These are phyloP conservation scores for Fusarium burgessii DNA, from an alignment of 2,329 filamentous ascomycete species.

Conservation along the genomic window DNA sequence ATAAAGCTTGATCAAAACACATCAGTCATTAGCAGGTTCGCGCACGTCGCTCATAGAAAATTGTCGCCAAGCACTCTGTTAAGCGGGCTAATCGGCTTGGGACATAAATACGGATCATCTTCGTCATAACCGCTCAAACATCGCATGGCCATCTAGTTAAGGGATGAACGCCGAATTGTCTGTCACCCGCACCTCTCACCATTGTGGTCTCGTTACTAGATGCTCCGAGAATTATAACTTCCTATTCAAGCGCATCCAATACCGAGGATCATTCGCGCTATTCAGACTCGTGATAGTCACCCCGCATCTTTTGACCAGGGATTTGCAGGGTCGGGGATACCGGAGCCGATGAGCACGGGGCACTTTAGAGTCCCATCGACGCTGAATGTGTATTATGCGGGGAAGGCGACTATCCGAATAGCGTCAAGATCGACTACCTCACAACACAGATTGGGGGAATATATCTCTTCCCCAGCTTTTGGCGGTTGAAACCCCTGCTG, in stretches of 20 bases:
- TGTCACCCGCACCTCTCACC: not conserved
- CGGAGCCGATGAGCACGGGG: conserved; percentile 15
- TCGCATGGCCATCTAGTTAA: fast-evolving
- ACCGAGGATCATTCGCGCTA: not conserved
- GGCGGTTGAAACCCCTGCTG: not conserved
- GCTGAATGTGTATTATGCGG: not conserved
- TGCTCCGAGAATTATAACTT: not conserved
- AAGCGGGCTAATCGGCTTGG: conserved; percentile 16
- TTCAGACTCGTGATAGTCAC: conserved; percentile 4
- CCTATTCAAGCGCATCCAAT: not conserved
- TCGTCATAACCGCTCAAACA: not conserved
- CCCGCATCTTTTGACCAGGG: not conserved
- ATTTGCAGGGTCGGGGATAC: conserved; percentile 9
- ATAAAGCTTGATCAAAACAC: not conserved
- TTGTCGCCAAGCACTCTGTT: not conserved
- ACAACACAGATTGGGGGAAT: not conserved
- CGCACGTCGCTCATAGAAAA: fast-evolving
- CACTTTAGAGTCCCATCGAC: not conserved
- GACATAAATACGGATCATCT: not conserved
- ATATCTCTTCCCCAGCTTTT: conserved; percentile 2
- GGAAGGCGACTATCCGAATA: not conserved
- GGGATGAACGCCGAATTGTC: not conserved
- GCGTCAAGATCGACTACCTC: conserved; percentile 2
- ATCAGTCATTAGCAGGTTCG: not conserved
- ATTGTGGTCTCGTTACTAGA: not conserved